A percentile compares a stretch with the other conserved stretches of the same genome.
Evolutionary conservation across 208 protist species (phyloP).

Genomic region (Trypanosoma rangeli): DNA sequence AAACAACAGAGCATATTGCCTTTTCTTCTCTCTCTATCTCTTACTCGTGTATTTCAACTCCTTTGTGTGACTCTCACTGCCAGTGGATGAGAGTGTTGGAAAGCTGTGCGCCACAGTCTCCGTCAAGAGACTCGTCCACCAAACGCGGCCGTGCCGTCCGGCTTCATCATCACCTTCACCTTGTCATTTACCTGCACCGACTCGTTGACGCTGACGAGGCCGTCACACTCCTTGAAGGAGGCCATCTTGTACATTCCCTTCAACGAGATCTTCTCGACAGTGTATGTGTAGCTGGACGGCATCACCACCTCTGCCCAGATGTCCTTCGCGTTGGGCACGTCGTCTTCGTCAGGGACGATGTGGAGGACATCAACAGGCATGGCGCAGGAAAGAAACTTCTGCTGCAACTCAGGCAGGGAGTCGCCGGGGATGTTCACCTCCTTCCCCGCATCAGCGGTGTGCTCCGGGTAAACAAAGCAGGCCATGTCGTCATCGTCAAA

Average conservation of each 20-base stretch:
- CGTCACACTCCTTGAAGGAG: slow-evolving; percentile 84
- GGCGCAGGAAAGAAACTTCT: slow-evolving; percentile 78
- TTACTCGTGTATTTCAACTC: too few species aligned
- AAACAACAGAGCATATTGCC: too few species aligned
- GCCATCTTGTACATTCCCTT: slow-evolving; percentile 91
- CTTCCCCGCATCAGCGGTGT: slow-evolving; percentile 71
- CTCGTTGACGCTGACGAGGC: slow-evolving; percentile 82
- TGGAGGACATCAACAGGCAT: slow-evolving; percentile 90
- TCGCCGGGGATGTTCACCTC: slow-evolving; percentile 80
- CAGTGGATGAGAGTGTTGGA: too few species aligned
- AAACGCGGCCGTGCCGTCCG: slow-evolving; percentile 84
- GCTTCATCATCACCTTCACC: slow-evolving; percentile 84
- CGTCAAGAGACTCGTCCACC: slow-evolving; percentile 56
- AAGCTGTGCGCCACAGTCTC: too few species aligned
- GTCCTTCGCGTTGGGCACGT: slow-evolving; percentile 47
- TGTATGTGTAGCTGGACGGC: slow-evolving; percentile 85
- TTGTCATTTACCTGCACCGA: slow-evolving; percentile 83
- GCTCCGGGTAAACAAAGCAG: slow-evolving; percentile 88
- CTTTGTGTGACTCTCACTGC: too few species aligned
- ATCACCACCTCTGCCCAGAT: slow-evolving; percentile 83
- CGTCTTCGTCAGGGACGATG: slow-evolving; percentile 73
- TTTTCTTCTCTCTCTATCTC: too few species aligned
- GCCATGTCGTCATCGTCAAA: slow-evolving; percentile 90
- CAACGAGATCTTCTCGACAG: slow-evolving; percentile 81
- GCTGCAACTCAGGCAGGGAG: slow-evolving; percentile 74